Conservation (phyloP, 768 basidiomycete genomes). For the Lactarius pseudohatsudake region DNA sequence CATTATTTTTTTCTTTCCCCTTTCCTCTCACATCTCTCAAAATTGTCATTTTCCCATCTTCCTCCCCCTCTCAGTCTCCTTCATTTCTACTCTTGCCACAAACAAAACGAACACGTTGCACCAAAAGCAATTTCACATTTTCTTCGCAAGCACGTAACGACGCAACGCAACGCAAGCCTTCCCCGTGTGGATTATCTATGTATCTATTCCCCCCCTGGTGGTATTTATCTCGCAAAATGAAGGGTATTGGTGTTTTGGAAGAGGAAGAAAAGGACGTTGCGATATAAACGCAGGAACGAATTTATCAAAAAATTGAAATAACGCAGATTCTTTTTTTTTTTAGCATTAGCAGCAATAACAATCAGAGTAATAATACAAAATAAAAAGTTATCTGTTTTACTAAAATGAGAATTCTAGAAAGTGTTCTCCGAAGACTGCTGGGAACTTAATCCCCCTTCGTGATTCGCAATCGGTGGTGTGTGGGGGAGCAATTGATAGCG, state of each 20-base stretch:
- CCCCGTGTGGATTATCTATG: constrained; percentile 23
- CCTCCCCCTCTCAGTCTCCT: constrained; percentile 8
- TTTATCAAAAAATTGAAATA: neutral
- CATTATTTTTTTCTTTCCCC: neutral
- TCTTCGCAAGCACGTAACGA: constrained; percentile 14
- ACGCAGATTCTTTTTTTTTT: neutral
- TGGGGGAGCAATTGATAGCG: neutral
- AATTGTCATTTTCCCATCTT: neutral
- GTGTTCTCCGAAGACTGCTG: neutral
- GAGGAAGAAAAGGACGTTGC: constrained; percentile 7
- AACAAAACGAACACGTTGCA: constrained; percentile 15
- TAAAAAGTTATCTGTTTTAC: neutral
- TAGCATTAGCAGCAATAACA: neutral
- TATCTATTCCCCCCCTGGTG: constrained; percentile 27
- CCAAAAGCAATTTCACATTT: constrained; percentile 3
- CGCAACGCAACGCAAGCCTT: constrained; percentile 8
- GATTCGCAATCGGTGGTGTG: neutral
- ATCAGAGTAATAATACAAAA: neutral
- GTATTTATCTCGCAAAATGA: constrained; percentile 27
- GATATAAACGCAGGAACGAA: constrained; percentile 1
- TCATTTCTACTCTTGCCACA: constrained; percentile 5
- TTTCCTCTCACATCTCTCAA: neutral
- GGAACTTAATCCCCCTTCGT: neutral
- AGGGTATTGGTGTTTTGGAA: constrained; percentile 1
- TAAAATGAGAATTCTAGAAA: constrained; percentile 3